These are phyloP conservation scores for Rhinocladiella similis DNA, from an alignment of 2,329 filamentous ascomycete genomes.

Conservation along the genomic window DNA sequence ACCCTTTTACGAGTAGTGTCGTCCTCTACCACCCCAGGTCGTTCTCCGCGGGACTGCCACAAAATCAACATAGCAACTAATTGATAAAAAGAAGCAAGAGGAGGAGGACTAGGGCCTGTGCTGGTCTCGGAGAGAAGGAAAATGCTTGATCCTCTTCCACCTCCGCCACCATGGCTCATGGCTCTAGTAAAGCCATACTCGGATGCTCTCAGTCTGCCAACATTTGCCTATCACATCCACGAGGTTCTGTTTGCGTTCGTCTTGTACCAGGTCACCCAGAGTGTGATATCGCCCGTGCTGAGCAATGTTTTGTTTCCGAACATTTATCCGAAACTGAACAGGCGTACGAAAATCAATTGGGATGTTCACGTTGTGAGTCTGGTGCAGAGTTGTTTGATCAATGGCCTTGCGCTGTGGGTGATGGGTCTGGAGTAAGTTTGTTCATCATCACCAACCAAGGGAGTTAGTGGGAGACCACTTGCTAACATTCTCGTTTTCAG, in stretches of 20 bases:
- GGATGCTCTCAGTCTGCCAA: constrained; percentile 52
- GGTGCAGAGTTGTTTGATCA: constrained; percentile 59
- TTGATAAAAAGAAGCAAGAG: no score
- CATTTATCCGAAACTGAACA: constrained; percentile 55
- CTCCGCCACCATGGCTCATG: constrained; percentile 54
- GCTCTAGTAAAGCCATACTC: constrained; percentile 51
- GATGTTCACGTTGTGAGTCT: constrained; percentile 66
- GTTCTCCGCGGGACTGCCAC: no score
- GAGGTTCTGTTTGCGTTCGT: constrained; percentile 58
- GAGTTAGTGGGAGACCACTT: no score
- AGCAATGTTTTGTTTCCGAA: constrained; percentile 55
- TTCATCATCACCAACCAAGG: no score
- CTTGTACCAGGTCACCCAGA: constrained; percentile 59
- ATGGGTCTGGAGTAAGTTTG: constrained; percentile 49
- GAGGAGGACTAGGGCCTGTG: no score
- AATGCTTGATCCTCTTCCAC: constrained; percentile 47
- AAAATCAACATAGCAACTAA: no score
- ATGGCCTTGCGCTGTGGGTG: constrained; percentile 57
- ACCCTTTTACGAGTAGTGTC: no score
- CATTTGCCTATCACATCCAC: constrained; percentile 61
- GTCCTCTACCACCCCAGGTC: no score
- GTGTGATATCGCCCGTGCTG: constrained; percentile 55
- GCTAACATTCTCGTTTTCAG: no score
- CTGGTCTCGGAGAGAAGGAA: no score
- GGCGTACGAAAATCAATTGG: constrained; percentile 63